phyloP scores from a whole-genome alignment of 352 stramenopile genomes.

The Phytophthora megakarya region DNA sequence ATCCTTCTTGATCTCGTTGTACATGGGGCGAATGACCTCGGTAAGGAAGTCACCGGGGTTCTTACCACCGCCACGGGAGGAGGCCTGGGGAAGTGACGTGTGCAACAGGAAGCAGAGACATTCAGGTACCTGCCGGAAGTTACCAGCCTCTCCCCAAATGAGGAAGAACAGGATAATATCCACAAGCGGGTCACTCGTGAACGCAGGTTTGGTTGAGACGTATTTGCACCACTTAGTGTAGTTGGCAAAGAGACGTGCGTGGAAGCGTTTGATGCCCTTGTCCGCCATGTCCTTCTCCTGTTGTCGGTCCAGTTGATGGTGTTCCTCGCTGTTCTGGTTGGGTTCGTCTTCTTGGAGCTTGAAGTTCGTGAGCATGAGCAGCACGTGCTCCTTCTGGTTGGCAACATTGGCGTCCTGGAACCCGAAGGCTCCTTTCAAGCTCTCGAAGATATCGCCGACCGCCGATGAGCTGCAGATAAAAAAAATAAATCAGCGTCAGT shows the following conservation, averaged over 20 bases:
- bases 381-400: slow-evolving; percentile 82
- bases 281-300: slow-evolving; percentile 74
- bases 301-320: slow-evolving; percentile 64
- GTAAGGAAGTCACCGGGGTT: slow-evolving; percentile 72
- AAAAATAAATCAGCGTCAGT: slow-evolving; percentile 12
- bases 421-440: slow-evolving; percentile 94
- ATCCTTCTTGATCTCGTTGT: slow-evolving; percentile 82
- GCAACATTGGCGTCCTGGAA: slow-evolving; percentile 92
- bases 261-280: slow-evolving; percentile 80
- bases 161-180: slow-evolving; percentile 86
- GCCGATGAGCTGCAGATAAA: slow-evolving; percentile 46
- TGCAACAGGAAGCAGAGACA: slow-evolving; percentile 83
- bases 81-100: slow-evolving; percentile 73
- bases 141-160: slow-evolving; percentile 85
- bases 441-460: slow-evolving; percentile 88
- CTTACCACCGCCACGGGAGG: slow-evolving; percentile 55
- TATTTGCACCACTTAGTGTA: slow-evolving; percentile 92
- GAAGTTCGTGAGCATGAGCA: slow-evolving; percentile 83
- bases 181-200: slow-evolving; percentile 77
- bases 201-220: slow-evolving; percentile 77
- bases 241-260: slow-evolving; percentile 80
- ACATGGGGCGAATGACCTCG: slow-evolving; percentile 85
- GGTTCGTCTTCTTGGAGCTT: slow-evolving; percentile 71
- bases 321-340: slow-evolving; percentile 30
- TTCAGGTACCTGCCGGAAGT: slow-evolving; percentile 85